Evolutionary conservation across 352 stramenopile species (phyloP).

Genomic region (Globisporangium apiculatum): DNA sequence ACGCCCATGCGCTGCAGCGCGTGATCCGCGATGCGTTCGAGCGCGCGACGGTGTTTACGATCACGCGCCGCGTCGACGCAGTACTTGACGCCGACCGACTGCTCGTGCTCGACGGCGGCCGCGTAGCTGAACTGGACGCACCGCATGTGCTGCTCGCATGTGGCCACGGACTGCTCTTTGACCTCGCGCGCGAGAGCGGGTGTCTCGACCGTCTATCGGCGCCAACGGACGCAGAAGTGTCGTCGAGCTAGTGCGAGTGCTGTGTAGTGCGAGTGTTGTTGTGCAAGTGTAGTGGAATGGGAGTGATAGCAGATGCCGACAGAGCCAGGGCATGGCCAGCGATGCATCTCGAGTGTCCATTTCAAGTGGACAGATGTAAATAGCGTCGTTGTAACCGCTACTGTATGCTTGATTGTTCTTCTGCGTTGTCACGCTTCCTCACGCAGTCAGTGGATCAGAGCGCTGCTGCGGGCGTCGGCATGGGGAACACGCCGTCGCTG

Average conservation of each 20-base stretch:
- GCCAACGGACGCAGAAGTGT: too few relatives aligned
- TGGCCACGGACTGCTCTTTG: constrained; percentile 30
- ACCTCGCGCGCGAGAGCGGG: constrained; percentile 28
- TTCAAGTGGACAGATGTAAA: too few relatives aligned
- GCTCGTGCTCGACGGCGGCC: constrained; percentile 92
- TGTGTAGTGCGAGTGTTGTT: too few relatives aligned
- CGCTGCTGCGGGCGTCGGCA: neutral
- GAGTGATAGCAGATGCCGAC: too few relatives aligned
- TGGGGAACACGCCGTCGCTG: constrained; percentile 12
- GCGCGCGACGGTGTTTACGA: constrained; percentile 92
- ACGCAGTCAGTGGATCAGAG: too few relatives aligned
- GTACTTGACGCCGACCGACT: constrained; percentile 97
- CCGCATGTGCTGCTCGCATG: constrained; percentile 55
- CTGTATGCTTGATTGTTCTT: too few relatives aligned
- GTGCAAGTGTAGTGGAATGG: too few relatives aligned
- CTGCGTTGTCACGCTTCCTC: too few relatives aligned
- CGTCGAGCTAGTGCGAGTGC: too few relatives aligned
- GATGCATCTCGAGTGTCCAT: too few relatives aligned
- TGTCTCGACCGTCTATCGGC: constrained; percentile 27
- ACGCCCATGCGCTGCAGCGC: constrained; percentile 44
- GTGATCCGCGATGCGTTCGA: constrained; percentile 87
- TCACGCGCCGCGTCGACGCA: constrained; percentile 96
- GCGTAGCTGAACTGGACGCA: constrained; percentile 80
- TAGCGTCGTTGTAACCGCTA: too few relatives aligned
- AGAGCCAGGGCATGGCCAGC: too few relatives aligned